These are phyloP conservation scores for Calonectria fujianensis DNA, from an alignment of 2,329 filamentous ascomycete species.

Conservation along the genomic window DNA sequence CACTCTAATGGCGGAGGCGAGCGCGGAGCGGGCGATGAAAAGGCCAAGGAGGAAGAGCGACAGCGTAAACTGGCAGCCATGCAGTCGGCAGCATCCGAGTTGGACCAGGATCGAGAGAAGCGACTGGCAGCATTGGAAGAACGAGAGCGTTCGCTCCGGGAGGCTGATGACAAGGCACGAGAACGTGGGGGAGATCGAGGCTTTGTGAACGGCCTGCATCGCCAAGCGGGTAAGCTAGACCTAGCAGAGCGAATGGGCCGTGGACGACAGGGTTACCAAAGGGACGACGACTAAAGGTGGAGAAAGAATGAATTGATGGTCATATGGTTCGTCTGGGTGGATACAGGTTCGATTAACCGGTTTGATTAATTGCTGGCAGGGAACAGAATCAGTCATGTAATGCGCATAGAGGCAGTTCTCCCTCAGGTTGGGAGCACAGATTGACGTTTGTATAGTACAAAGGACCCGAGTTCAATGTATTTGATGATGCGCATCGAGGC, in stretches of 20 bases:
- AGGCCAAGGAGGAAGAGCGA: conserved; percentile 72
- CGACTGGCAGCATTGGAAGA: conserved; percentile 80
- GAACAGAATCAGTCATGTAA: conserved; percentile 9
- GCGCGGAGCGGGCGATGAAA: conserved; percentile 46
- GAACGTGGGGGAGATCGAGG: conserved; percentile 78
- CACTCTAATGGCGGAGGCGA: conserved; percentile 49
- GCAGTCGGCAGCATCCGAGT: conserved; percentile 80
- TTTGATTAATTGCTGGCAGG: conserved; percentile 22
- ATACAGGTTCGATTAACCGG: conserved; percentile 10
- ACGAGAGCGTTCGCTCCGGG: conserved; percentile 77
- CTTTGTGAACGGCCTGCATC: conserved; percentile 79
- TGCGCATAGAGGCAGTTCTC: background rate
- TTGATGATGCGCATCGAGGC: background rate
- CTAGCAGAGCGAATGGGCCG: conserved; percentile 72
- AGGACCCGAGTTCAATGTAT: conserved; percentile 16
- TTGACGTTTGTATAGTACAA: conserved; percentile 8
- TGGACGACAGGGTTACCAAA: conserved; percentile 66
- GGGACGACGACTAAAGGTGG: conserved; percentile 64
- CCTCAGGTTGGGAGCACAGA: conserved; percentile 6
- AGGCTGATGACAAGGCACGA: conserved; percentile 80
- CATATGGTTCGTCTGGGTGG: conserved; percentile 25
- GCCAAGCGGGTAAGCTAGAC: conserved; percentile 72
- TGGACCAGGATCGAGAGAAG: conserved; percentile 82
- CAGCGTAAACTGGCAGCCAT: conserved; percentile 82
- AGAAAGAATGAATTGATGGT: conserved; percentile 7